These are phyloP conservation scores for Hygrophoropsis aurantiaca DNA, from an alignment of 768 basidiomycete species.

Conservation along the genomic window DNA sequence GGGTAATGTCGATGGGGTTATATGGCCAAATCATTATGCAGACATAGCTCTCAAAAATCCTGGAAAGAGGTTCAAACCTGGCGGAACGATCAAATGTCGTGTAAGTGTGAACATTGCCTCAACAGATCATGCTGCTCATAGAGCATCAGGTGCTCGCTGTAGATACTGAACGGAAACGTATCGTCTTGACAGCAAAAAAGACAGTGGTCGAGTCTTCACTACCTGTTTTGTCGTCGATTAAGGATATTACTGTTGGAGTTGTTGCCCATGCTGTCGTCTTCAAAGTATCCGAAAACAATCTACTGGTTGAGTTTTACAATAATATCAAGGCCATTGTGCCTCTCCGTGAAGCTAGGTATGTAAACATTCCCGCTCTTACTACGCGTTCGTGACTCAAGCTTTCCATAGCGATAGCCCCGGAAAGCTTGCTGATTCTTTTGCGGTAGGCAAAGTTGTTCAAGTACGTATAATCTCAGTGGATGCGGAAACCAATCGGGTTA, in stretches of 20 bases:
- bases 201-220: conserved; percentile 79
- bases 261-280: conserved; percentile 82
- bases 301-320: conserved; percentile 90
- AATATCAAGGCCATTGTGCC: conserved; percentile 83
- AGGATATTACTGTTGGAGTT: conserved; percentile 67
- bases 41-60: conserved; percentile 95
- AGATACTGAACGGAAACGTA: conserved; percentile 76
- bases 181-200: conserved; percentile 90
- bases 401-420: conserved; percentile 60
- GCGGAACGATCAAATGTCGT: conserved; percentile 79
- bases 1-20: conserved; percentile 86
- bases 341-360: conserved; percentile 77
- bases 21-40: conserved; percentile 94
- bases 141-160: conserved; percentile 69
- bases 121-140: background rate
- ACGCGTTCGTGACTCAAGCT: background rate
- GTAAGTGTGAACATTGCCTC: conserved; percentile 43
- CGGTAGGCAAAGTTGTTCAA: conserved; percentile 79
- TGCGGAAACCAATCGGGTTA: conserved; percentile 57
- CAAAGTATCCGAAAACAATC: conserved; percentile 75
- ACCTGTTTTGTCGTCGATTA: conserved; percentile 63
- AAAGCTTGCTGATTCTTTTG: conserved; percentile 63
- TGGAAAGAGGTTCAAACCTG: conserved; percentile 84
- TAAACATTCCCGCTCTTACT: conserved; percentile 1
- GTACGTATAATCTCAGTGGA: conserved; percentile 75